Evolutionary conservation across 345 rosid species (phyloP).

Genomic region (Sonneratia alba): DNA sequence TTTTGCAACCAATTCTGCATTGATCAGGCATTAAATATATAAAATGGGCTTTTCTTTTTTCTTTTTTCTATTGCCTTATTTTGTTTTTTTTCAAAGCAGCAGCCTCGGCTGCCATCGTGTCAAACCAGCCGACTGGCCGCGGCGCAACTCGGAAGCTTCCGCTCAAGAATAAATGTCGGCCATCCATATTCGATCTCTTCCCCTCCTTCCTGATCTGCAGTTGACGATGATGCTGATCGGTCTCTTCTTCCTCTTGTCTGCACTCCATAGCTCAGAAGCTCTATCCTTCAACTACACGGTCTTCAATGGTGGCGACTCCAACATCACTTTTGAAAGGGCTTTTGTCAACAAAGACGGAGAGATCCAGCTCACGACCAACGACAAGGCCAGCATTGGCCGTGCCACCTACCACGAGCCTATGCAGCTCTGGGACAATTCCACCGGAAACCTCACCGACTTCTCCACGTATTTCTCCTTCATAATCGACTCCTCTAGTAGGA

Average conservation of each 20-base stretch:
- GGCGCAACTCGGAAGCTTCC: too few relatives aligned
- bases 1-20: too few relatives aligned
- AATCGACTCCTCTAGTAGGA: background rate
- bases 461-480: slow-evolving; percentile 16
- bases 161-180: too few relatives aligned
- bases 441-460: slow-evolving; percentile 16
- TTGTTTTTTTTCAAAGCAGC: too few relatives aligned
- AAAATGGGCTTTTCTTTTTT: too few relatives aligned
- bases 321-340: slow-evolving; percentile 2
- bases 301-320: background rate
- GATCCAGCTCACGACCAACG: background rate
- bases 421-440: slow-evolving; percentile 17
- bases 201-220: too few relatives aligned
- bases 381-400: background rate
- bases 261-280: background rate
- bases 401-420: slow-evolving; percentile 9
- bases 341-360: background rate
- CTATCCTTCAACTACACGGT: slow-evolving; percentile 3
- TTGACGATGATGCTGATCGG: background rate
- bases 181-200: too few relatives aligned
- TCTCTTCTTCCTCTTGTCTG: background rate
- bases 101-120: too few relatives aligned
- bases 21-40: too few relatives aligned
- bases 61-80: too few relatives aligned
- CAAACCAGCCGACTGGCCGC: too few relatives aligned